Conservation (phyloP, 1,284 basidiomycete genomes). For the Ceratobasidium sp. region DNA sequence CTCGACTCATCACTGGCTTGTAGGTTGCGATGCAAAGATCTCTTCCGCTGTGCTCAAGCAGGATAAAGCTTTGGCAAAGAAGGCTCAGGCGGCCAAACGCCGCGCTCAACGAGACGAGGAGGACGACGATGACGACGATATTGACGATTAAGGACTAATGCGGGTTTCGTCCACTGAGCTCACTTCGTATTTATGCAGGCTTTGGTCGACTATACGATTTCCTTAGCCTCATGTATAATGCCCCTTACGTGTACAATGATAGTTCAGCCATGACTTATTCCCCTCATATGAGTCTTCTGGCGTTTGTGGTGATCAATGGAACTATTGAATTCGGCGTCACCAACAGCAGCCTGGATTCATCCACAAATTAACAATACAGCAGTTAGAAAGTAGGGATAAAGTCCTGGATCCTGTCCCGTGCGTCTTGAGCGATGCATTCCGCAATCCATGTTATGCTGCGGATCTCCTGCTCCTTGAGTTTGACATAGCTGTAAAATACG, state of each 20-base stretch:
- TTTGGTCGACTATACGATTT: too few species aligned
- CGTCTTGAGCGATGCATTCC: constrained; percentile 95
- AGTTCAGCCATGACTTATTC: background rate
- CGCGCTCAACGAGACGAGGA: constrained; percentile 36
- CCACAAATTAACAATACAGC: background rate
- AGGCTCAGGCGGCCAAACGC: constrained; percentile 42
- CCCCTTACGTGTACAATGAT: too few species aligned
- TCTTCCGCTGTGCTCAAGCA: constrained; percentile 57
- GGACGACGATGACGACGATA: constrained; percentile 35
- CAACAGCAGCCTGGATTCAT: background rate
- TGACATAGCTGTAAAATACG: constrained; percentile 92
- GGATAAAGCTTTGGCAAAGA: constrained; percentile 43
- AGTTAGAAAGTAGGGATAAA: constrained; percentile 83
- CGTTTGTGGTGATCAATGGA: too few species aligned
- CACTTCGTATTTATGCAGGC: background rate
- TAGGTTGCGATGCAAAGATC: constrained; percentile 57
- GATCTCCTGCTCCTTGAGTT: constrained; percentile 99
- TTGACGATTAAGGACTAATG: constrained; percentile 31
- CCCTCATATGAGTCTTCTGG: too few species aligned
- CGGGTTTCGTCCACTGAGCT: too few species aligned
- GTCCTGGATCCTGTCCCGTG: constrained; percentile 90
- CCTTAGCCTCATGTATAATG: too few species aligned
- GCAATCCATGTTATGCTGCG: constrained; percentile 97
- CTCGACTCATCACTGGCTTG: background rate
- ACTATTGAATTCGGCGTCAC: too few species aligned